Evolutionary conservation across 2,329 filamentous ascomycete species (phyloP).

Genomic region (Aureobasidium melanogenum): DNA sequence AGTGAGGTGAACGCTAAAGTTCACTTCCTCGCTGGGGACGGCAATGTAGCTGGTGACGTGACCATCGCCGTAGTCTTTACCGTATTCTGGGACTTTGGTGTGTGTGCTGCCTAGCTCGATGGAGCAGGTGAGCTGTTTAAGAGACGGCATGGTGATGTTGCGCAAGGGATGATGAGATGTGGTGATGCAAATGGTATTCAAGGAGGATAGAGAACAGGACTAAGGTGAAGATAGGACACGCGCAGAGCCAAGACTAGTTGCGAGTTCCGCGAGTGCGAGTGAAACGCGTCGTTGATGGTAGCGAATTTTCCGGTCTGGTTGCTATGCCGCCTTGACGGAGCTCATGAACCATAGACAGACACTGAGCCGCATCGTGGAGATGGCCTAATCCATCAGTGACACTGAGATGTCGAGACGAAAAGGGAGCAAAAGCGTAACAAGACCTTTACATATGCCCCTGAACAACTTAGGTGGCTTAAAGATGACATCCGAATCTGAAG

Average conservation of each 20-base stretch:
- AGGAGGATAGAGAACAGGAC: not conserved
- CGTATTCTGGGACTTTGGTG: conserved; percentile 40
- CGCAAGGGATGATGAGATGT: not conserved
- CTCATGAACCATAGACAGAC: not conserved
- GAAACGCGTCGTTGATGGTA: not conserved
- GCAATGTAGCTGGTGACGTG: conserved; percentile 44
- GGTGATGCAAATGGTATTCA: too few species aligned
- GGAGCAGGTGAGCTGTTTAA: conserved; percentile 44
- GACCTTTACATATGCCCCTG: not conserved
- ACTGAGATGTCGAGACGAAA: not conserved
- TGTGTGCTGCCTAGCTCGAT: conserved; percentile 40
- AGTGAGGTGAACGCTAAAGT: conserved; percentile 42
- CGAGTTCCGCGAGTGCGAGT: not conserved
- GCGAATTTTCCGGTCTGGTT: not conserved
- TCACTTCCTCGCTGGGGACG: conserved; percentile 36
- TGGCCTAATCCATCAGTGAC: not conserved
- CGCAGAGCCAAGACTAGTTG: not conserved
- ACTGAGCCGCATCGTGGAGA: not conserved
- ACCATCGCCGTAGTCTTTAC: conserved; percentile 42
- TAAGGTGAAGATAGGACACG: not conserved
- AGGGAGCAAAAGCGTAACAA: not conserved
- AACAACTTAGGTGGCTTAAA: not conserved
- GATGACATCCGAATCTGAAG: not conserved
- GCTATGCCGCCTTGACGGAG: not conserved
- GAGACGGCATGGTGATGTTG: conserved; percentile 40